A percentile compares a stretch with the other conserved stretches of the same genome.
Conservation (phyloP, 352 stramenopile genomes). For the Thraustochytrium sp. region DNA sequence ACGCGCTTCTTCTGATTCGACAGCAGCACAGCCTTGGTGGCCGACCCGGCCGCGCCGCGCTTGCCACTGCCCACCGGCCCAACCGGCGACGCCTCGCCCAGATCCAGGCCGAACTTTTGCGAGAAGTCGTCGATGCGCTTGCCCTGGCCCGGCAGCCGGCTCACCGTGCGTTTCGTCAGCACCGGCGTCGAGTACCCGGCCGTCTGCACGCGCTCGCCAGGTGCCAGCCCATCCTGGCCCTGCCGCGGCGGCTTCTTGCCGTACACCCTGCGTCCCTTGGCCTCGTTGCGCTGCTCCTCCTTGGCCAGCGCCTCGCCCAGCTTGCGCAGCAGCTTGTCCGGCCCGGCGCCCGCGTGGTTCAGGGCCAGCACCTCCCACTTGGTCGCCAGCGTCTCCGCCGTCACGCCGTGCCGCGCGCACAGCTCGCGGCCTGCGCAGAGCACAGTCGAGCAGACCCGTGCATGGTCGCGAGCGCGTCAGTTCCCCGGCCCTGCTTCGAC, state of each 20-base stretch:
- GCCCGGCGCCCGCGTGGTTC: neutral
- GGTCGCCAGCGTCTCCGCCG: neutral
- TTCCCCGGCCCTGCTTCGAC: no score
- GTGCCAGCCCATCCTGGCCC: neutral
- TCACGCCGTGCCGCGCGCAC: neutral
- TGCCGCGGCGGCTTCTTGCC: neutral
- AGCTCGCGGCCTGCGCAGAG: neutral
- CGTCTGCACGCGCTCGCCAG: neutral
- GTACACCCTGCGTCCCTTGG: slow-evolving; percentile 3
- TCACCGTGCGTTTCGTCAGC: slow-evolving; percentile 6
- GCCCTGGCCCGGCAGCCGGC: slow-evolving; percentile 10
- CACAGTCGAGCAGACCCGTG: no score
- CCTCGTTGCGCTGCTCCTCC: neutral
- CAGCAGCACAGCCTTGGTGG: neutral
- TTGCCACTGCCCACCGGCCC: neutral
- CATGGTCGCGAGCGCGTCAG: no score
- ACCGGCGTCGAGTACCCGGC: neutral
- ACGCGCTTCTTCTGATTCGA: neutral
- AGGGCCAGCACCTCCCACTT: slow-evolving; percentile 15
- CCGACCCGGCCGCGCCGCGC: neutral
- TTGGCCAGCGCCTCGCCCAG: slow-evolving; percentile 7
- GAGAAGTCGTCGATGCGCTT: slow-evolving; percentile 20
- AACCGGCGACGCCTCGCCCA: neutral
- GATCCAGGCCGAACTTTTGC: neutral
- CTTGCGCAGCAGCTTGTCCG: slow-evolving; percentile 2